Conservation (phyloP, 2,329 filamentous ascomycete genomes). For the Venturia asperata region DNA sequence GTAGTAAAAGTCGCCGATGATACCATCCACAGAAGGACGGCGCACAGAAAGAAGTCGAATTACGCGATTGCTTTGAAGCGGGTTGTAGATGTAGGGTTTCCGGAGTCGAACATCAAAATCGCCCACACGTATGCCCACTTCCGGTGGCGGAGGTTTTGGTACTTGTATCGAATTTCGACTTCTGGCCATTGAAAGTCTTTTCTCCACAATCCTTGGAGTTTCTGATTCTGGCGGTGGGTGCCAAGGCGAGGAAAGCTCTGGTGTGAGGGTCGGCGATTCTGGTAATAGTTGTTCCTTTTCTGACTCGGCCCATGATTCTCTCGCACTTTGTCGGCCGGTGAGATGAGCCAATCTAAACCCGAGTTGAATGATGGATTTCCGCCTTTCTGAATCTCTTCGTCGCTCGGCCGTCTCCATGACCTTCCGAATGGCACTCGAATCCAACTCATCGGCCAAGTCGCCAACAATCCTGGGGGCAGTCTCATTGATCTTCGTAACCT, state of each 20-base stretch:
- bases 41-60: conserved; percentile 17
- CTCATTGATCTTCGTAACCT: neutral
- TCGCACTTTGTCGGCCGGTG: conserved; percentile 14
- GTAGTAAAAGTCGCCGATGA: conserved; percentile 17
- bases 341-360: conserved; percentile 18
- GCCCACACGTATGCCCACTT: conserved; percentile 18
- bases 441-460: conserved; percentile 15
- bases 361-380: conserved; percentile 15
- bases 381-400: conserved; percentile 17
- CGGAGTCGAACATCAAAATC: conserved; percentile 16
- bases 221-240: conserved; percentile 6
- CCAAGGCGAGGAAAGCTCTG: neutral
- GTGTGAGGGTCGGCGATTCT: conserved; percentile 6
- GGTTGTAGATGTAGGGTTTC: conserved; percentile 17
- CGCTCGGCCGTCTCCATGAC: conserved; percentile 18
- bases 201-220: conserved; percentile 8
- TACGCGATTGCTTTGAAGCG: conserved; percentile 16
- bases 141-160: neutral
- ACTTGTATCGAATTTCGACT: neutral
- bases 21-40: conserved; percentile 14
- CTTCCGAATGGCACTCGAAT: conserved; percentile 14
- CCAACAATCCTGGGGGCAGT: neutral
- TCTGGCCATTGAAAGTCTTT: conserved; percentile 8
- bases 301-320: conserved; percentile 1
- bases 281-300: conserved; percentile 1